Conservation (phyloP, 192 early-diverging fungal genomes). For the Umbelopsis sp. region DNA sequence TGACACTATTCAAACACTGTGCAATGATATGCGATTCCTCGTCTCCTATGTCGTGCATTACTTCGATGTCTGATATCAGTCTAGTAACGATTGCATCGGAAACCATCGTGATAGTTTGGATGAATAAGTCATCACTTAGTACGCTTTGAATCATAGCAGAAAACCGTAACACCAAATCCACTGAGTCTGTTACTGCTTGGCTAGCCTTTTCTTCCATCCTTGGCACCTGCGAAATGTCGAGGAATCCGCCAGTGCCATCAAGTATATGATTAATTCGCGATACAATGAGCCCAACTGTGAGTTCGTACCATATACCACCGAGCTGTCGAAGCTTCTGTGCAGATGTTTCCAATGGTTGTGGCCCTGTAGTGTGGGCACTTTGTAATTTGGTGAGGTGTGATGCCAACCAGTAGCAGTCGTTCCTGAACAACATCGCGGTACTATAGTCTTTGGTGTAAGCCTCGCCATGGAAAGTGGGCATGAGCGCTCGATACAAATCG, state of each 20-base stretch:
- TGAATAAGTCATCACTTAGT: conserved; percentile 17
- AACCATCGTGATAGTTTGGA: conserved; percentile 23
- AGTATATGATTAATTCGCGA: conserved; percentile 1
- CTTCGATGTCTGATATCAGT: conserved; percentile 29
- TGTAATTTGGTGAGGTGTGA: conserved; percentile 43
- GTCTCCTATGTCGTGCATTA: conserved; percentile 35
- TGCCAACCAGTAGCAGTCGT: conserved; percentile 70
- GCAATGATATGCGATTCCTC: conserved; percentile 34
- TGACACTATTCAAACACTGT: conserved; percentile 22
- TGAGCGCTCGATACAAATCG: conserved; percentile 64
- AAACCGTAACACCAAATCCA: neutral
- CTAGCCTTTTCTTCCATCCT: neutral
- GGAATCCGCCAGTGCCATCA: conserved; percentile 24
- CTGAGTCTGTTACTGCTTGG: neutral
- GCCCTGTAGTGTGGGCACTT: neutral
- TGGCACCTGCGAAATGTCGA: conserved; percentile 15
- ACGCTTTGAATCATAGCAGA: conserved; percentile 16
- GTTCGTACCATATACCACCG: conserved; percentile 28
- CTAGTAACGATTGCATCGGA: conserved; percentile 19
- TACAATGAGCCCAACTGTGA: conserved; percentile 19
- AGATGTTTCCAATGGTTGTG: conserved; percentile 13
- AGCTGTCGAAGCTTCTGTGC: conserved; percentile 19
- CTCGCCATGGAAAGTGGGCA: conserved; percentile 62
- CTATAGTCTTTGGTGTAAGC: conserved; percentile 56
- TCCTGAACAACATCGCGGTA: conserved; percentile 63